These are phyloP conservation scores for Trichoderma sp. DNA, from an alignment of 2,329 filamentous ascomycete species.

Conservation along the genomic window DNA sequence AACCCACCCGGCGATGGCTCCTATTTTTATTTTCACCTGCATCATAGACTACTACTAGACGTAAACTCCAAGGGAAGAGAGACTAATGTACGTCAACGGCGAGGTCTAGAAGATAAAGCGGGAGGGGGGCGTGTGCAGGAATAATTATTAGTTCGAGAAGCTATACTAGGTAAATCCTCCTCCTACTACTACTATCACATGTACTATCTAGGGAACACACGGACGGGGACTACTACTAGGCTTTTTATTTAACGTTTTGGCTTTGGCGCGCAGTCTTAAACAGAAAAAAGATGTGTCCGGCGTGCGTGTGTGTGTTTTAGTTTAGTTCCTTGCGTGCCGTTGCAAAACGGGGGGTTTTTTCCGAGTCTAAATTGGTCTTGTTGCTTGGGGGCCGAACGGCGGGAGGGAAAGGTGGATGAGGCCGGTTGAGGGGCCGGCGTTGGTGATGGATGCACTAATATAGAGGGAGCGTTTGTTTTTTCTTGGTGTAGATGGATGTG, in stretches of 20 bases:
- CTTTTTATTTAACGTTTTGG: not conserved
- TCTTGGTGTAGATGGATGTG: too few relatives aligned
- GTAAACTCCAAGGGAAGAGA: not conserved
- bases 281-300: not conserved
- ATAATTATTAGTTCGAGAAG: not conserved
- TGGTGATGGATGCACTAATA: conserved; percentile 1
- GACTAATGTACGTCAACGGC: not conserved
- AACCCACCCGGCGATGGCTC: too few relatives aligned
- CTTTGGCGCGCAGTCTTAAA: not conserved
- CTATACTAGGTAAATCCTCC: too few relatives aligned
- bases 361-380: not conserved
- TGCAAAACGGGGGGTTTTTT: not conserved
- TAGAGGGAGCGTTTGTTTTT: too few relatives aligned
- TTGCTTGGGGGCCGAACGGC: not conserved
- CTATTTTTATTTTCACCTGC: too few relatives aligned
- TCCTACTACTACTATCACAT: too few relatives aligned
- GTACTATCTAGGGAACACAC: not conserved
- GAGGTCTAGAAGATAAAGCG: not conserved
- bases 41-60: too few relatives aligned
- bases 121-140: conserved; percentile 22
- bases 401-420: not conserved
- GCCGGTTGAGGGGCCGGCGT: not conserved
- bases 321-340: not conserved
- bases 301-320: not conserved
- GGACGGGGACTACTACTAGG: not conserved